Evolutionary conservation across 345 rosid genomes (phyloP), one percentile per base, ranked within the genome.

Genomic region (Erodium maritimum): DNA sequence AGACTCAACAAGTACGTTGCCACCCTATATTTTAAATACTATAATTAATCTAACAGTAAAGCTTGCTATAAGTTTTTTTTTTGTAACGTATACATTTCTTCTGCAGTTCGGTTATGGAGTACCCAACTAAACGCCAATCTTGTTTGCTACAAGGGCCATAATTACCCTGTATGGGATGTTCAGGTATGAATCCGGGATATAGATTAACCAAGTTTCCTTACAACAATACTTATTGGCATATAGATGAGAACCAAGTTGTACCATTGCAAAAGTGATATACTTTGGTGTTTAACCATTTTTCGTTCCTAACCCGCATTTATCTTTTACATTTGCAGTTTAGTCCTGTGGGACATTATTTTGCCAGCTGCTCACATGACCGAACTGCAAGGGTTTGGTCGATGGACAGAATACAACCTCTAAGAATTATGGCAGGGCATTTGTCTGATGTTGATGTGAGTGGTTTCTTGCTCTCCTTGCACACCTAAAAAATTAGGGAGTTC

Each of bases 151-250:
- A 90, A 90, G 79, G 97, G 99, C 70, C 99, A 93, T 61, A 93
- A 93, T 70, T 93, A 87, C 73, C 96, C 97, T 62, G 97, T 93
- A n/a, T 90, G 97, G 96, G 99, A 90, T 72, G 99, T 77, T 63
- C 89, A 93, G 95, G 99, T 90, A 76, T 17, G 20, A 9, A 20
- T n/a, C 23, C 18, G 5, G 17, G n/a, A n/a, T n/a, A n/a, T n/a
- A n/a, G n/a, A n/a, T n/a, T n/a, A 42, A 42, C 48, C 48, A 14
- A 42, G 48, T 42, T 42, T 42, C 14, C 12, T 3, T 12, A 42
- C 48, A 42, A 42, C 17, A 1, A 7, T 42, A 42, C 8, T 42
- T 42, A 42, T 14, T 42, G 48, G 48, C 48, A 42, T 42, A 42
- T 42, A 29, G 5, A 29, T 29, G 37, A 29, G 5, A 29, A 29